A percentile compares a stretch with the other conserved stretches of the same genome.
Conservation (phyloP, 2,329 filamentous ascomycete species). For the Cytospora piceicola region DNA sequence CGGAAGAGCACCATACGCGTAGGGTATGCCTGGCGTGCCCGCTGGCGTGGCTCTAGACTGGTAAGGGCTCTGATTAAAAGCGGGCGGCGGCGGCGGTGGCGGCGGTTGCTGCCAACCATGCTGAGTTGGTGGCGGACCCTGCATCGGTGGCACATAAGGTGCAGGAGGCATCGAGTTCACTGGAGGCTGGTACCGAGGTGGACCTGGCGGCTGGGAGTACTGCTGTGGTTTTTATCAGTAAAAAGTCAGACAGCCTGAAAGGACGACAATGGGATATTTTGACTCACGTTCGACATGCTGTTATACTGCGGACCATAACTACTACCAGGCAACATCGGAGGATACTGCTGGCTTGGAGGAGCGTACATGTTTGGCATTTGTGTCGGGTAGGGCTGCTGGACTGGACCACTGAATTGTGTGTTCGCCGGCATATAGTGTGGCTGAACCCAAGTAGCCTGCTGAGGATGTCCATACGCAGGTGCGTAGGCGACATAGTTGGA, state of each 20-base stretch:
- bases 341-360: conserved; percentile 48
- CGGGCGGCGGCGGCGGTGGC: conserved; percentile 31
- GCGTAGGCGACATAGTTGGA: conserved; percentile 69
- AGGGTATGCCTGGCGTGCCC: conserved; percentile 53
- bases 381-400: conserved; percentile 50
- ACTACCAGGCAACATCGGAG: conserved; percentile 46
- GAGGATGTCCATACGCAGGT: conserved; percentile 54
- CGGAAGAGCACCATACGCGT: conserved; percentile 80
- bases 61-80: conserved; percentile 38
- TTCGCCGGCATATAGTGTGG: conserved; percentile 56
- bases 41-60: conserved; percentile 35
- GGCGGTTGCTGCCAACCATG: conserved; percentile 40
- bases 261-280: conserved; percentile 14
- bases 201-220: conserved; percentile 43
- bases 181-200: conserved; percentile 42
- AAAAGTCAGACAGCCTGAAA: background rate
- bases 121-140: conserved; percentile 39
- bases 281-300: conserved; percentile 51
- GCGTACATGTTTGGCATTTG: conserved; percentile 53
- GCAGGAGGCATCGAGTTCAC: conserved; percentile 39
- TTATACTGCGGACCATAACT: conserved; percentile 51
- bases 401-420: conserved; percentile 38
- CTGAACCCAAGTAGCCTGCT: conserved; percentile 62
- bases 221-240: conserved; percentile 31
- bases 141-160: conserved; percentile 42